Base-by-base conservation (phyloP, 441 rosid genomes). In the Breynia disticha region DNA sequence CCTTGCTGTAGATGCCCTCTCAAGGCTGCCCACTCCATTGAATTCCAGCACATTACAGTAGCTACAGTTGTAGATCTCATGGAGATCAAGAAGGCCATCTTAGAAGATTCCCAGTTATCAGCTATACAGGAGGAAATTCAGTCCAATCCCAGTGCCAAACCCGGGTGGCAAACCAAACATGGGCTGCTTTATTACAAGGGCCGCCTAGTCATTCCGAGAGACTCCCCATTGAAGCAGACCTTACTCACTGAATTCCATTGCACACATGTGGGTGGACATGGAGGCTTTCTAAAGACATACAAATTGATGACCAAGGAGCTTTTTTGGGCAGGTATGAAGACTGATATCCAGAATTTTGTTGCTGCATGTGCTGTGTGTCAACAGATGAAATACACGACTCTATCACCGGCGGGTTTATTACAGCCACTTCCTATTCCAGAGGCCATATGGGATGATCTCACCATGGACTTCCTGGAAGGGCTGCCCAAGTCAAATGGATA, bases 381-480 rank as follows among this genome's bases (percentile, higher is more conserved):
- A 22, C 5, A 18, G 3, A 14, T 11, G 11, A 35, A 54, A 11
- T 1, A 11, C 7, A 28, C 9, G 13, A 35, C 11, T 35, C 22
- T 19, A 6, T 13, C 44, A 5, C 12, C 16, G 17, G 13, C 57
- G 1, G 2, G 22, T 7, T 16, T 5, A 7, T 19, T 54, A 35
- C 57, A 54, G 11, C 57, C 57, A 5, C 9, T 54, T 0, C 19
- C 57, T 1, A 54, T 54, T 54, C 57, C 57, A 0, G 24, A 35
- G 17, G 11, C 19, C 8, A n/a, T 16, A 1, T 54, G 57, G 57
- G 13, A 19, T 6, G 35, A 19, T 41, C 19, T 55, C 2, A 6
- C 4, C 16, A 55, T 55, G 59, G 59, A 55, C n/a, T 55, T 42
- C 15, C 11, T 55, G 13, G 48, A 55, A n/a, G 59, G 48, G 8